Base-by-base conservation (phyloP, 139 green algal species). In the Zygnema circumcarinatum region DNA sequence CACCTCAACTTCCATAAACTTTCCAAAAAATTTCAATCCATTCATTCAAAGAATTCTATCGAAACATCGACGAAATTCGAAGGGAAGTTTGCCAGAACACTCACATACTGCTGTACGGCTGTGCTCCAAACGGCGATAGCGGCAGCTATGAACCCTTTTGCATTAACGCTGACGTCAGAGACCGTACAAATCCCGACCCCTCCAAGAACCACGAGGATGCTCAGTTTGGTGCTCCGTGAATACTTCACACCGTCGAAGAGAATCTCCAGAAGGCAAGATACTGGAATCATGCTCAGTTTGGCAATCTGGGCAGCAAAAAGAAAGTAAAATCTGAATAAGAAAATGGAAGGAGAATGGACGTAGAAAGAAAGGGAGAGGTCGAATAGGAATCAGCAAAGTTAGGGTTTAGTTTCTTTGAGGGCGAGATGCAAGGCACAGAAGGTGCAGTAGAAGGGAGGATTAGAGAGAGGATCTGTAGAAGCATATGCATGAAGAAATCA, bases 271-370 rank as follows among this genome's bases (percentile, higher is more conserved):
- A 97, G 22, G 84, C 95, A 97, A 2, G 96, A 94, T 67, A 96
- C 98, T 0, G 96, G 96, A 83, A 98, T 98, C 90, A 98, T 98
- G 40, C 97, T 92, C 41, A 98, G 94, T 93, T 98, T 98, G 74
- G 95, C 94, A n/a, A 98, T 95, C 95, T 91, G 83, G 67, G 74
- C 11, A 11, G 69, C 29, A 29, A 41, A 35, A 76, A n/a, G 0
- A 62, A 1, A n/a, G n/a, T n/a, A n/a, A n/a, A n/a, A n/a, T n/a
- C n/a, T n/a, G n/a, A n/a, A n/a, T 7, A 76, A 7, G 29, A 33
- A 79, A 22, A 25, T 39, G 74, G 74, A 21, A 82, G 54, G 0
- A 25, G 33, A 75, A 33, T 39, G 74, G 2, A 25, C 7, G 1
- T 25, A 29, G 56, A 72, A 72, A n/a, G n/a, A n/a, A n/a, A n/a